Percentiles rank a stretch among this genome's conserved stretches.
Conservation (phyloP, 345 rosid species). For the Rubroshorea leprosula region DNA sequence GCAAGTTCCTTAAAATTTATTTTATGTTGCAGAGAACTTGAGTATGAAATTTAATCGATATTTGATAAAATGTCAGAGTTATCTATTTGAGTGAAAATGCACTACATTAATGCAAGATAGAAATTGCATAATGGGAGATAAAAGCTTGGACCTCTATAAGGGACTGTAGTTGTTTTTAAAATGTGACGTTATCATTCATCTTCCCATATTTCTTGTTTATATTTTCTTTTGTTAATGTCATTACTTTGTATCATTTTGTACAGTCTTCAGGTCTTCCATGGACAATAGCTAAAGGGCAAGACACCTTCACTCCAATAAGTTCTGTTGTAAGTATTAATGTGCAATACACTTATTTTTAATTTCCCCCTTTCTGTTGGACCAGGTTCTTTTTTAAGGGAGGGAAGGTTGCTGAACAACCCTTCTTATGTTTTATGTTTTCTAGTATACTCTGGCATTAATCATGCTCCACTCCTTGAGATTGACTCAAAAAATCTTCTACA, state of each 20-base stretch:
- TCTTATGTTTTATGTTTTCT: too few relatives aligned
- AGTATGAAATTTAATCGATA: too few relatives aligned
- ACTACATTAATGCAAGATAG: not conserved
- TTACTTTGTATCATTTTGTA: slow-evolving; percentile 11
- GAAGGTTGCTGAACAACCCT: too few relatives aligned
- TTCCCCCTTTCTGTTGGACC: too few relatives aligned
- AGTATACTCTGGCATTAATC: too few relatives aligned
- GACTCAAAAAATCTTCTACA: slow-evolving; percentile 19
- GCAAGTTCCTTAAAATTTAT: slow-evolving; percentile 1
- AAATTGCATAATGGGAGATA: not conserved
- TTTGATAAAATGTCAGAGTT: not conserved
- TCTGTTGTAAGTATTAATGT: slow-evolving; percentile 56
- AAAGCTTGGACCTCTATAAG: not conserved
- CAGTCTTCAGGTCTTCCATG: slow-evolving; percentile 95
- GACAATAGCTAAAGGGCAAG: slow-evolving; percentile 89
- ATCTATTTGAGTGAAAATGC: not conserved
- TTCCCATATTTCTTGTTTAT: not conserved
- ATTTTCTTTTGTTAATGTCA: not conserved
- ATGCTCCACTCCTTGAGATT: not conserved
- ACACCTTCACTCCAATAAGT: slow-evolving; percentile 92
- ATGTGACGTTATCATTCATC: not conserved
- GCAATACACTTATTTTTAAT: too few relatives aligned
- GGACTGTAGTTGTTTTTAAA: not conserved
- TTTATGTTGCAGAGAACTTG: slow-evolving; percentile 1
- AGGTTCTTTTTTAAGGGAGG: too few relatives aligned